Evolutionary conservation across 176 grass and related monocot species (phyloP).

Genomic region (Eragrostis curvula): DNA sequence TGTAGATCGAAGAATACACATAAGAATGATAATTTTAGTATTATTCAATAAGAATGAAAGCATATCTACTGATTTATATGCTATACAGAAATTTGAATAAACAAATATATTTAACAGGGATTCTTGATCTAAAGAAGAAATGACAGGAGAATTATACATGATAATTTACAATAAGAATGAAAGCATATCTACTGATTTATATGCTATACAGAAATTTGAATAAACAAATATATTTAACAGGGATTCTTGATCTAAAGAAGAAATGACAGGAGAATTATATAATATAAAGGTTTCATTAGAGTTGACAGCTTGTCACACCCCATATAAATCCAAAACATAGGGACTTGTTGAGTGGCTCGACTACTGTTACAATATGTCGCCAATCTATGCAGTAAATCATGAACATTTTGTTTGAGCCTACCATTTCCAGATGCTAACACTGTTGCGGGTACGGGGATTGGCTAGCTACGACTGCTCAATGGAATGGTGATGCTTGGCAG

Average conservation of each 20-base stretch:
- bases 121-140: background rate
- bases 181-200: background rate
- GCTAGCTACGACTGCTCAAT: background rate
- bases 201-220: constrained; percentile 12
- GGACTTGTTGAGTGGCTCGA: background rate
- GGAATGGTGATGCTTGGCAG: background rate
- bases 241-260: background rate
- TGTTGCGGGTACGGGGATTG: background rate
- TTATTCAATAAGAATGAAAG: background rate
- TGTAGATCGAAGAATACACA: background rate
- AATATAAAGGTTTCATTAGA: background rate
- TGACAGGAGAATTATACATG: background rate
- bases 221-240: background rate
- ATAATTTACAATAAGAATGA: background rate
- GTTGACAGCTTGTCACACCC: background rate
- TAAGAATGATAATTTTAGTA: background rate
- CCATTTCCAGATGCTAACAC: constrained; percentile 4
- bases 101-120: background rate
- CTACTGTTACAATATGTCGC: background rate
- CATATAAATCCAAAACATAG: background rate
- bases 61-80: background rate
- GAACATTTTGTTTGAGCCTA: background rate
- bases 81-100: background rate
- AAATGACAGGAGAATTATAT: background rate
- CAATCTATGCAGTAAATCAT: background rate